Evolutionary conservation across 495 filamentous ascomycete species (phyloP).

Genomic region (Aspergillus ostianus): DNA sequence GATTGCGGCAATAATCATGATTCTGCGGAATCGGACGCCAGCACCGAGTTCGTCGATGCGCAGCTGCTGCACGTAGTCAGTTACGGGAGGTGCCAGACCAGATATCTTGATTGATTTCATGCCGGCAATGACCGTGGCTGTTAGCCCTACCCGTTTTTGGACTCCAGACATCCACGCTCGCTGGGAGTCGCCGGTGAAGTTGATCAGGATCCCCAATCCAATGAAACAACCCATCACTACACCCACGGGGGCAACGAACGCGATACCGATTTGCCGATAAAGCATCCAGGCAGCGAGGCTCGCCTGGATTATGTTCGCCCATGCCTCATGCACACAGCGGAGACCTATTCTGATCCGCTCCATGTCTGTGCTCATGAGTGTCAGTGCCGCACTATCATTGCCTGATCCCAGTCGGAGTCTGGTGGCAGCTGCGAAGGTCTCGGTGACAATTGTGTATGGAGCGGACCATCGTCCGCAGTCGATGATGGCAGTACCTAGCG

Average conservation of each 20-base stretch:
- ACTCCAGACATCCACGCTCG: slow-evolving; percentile 19
- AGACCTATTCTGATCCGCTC: slow-evolving; percentile 40
- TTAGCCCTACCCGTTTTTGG: slow-evolving; percentile 23
- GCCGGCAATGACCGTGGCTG: slow-evolving; percentile 35
- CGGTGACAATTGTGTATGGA: slow-evolving; percentile 47
- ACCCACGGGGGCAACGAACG: slow-evolving; percentile 39
- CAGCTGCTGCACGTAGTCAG: slow-evolving; percentile 36
- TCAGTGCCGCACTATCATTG: slow-evolving; percentile 46
- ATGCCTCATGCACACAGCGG: slow-evolving; percentile 41
- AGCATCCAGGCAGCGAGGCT: slow-evolving; percentile 51
- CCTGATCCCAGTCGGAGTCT: slow-evolving; percentile 23
- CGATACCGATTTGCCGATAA: slow-evolving; percentile 46
- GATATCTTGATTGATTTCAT: slow-evolving; percentile 51
- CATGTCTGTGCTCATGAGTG: slow-evolving; percentile 57
- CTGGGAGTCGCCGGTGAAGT: slow-evolving; percentile 18
- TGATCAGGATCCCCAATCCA: slow-evolving; percentile 19
- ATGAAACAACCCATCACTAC: slow-evolving; percentile 25
- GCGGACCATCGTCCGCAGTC: slow-evolving; percentile 16
- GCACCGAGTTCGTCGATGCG: slow-evolving; percentile 41
- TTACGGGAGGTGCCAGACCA: slow-evolving; percentile 32
- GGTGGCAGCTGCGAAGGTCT: slow-evolving; percentile 35
- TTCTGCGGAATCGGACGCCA: slow-evolving; percentile 30
- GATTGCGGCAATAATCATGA: slow-evolving; percentile 19
- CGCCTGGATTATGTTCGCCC: slow-evolving; percentile 52
- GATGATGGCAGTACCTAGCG: slow-evolving; percentile 5